Percentiles rank a stretch among this genome's conserved stretches.
Evolutionary conservation across 768 basidiomycete genomes (phyloP).

Genomic region (Boletus rufocinnamomeus): DNA sequence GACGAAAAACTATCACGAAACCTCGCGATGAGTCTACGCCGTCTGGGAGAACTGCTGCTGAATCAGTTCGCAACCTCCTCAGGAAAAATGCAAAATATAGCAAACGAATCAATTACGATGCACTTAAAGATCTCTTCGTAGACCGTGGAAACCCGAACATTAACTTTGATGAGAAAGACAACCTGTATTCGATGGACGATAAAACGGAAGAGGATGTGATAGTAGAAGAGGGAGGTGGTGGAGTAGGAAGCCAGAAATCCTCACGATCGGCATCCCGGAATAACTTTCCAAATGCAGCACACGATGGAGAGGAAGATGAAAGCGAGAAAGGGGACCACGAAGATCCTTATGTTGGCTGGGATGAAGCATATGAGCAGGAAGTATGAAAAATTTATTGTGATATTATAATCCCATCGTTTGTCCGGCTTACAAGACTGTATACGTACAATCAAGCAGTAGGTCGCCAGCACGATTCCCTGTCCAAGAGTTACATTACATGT

Average conservation of each 20-base stretch:
- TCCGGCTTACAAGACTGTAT: background rate
- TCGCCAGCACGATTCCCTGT: conserved; percentile 3
- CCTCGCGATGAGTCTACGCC: conserved; percentile 75
- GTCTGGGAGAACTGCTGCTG: conserved; percentile 37
- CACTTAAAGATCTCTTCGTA: conserved; percentile 76
- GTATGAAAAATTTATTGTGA: conserved; percentile 33
- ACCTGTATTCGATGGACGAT: conserved; percentile 57
- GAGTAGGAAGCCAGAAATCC: conserved; percentile 33
- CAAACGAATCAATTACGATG: conserved; percentile 93
- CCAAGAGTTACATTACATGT: conserved; percentile 21
- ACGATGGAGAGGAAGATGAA: conserved; percentile 31
- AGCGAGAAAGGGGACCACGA: conserved; percentile 44
- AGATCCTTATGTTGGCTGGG: conserved; percentile 38
- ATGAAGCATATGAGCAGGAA: conserved; percentile 74
- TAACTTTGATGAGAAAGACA: conserved; percentile 44
- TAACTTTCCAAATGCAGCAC: conserved; percentile 2
- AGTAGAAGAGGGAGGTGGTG: conserved; percentile 44
- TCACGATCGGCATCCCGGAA: conserved; percentile 32
- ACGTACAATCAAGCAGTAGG: conserved; percentile 1
- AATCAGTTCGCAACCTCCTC: conserved; percentile 51
- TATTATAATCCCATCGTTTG: background rate
- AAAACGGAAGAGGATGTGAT: conserved; percentile 44
- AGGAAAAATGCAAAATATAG: conserved; percentile 88
- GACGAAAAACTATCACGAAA: conserved; percentile 63
- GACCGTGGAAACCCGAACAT: conserved; percentile 35